Base-by-base conservation (phyloP, 2,329 filamentous ascomycete genomes). In the Apiospora koreana region DNA sequence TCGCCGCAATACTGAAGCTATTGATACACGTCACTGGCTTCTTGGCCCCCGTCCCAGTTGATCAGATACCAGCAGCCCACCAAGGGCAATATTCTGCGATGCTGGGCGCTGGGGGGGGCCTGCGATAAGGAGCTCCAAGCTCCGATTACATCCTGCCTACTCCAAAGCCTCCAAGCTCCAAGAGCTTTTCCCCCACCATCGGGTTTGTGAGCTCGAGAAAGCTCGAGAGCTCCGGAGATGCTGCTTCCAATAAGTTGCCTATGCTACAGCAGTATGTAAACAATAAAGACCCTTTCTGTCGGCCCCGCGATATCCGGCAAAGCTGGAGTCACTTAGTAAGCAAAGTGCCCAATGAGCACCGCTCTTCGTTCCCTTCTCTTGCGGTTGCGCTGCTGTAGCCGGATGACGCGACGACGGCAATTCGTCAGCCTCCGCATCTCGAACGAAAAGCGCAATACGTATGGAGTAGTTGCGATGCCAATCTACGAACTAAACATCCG, bases 171-270 rank as follows among this genome's bases (percentile, higher is more conserved):
- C 35, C 41, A 43, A 43, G 41, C 41, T 38, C 54, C 18, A 62
- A 18, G 31, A 18, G 18, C 28, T 38, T 35, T 38, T n/a, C 54
- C 31, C 54, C 50, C 54, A 21, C 54, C 54, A 31, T 62, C 18
- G 21, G 28, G 18, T 35, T n/a, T 16, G 25, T 7, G 48, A 54
- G 50, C 50, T 58, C 25, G 5, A 31, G n/a, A n/a, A 25, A 54
- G 50, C 50, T 58, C 25, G 28, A 62, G 54, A 38, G 31, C 54
- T 62, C 35, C 54, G 54, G 54, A 62, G 31, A 62, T 62, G 54
- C 31, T n/a, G 35, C 9, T 62, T 38, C 31, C 54, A 28, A 50
- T 50, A 50, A 50, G n/a, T 23, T n/a, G n/a, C n/a, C 2, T 42
- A 42, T 42, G 41, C n/a, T 42, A 42, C 21, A n/a, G n/a, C n/a